Evolutionary conservation across 805 yeast species (phyloP).

Genomic region (Candida parachauliodes): DNA sequence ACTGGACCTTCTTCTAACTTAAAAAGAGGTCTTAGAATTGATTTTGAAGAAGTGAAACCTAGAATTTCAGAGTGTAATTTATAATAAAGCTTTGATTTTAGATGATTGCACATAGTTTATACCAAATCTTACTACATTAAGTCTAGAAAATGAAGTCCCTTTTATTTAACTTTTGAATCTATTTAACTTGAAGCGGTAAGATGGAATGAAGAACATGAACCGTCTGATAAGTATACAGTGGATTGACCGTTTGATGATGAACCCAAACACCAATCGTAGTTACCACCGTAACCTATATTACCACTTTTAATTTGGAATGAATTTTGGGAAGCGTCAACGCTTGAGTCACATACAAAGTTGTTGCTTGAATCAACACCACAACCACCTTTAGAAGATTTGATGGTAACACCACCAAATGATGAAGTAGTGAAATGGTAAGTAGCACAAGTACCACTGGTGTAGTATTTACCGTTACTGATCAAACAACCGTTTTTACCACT

Average conservation of each 20-base stretch:
- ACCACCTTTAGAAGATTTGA: slow-evolving; percentile 68
- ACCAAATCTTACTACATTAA: no score
- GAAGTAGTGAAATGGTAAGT: slow-evolving; percentile 56
- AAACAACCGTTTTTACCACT: slow-evolving; percentile 65
- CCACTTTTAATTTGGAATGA: slow-evolving; percentile 55
- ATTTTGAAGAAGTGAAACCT: no score
- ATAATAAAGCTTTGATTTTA: no score
- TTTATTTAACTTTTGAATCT: neutral
- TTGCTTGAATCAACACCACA: slow-evolving; percentile 48
- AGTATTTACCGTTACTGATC: slow-evolving; percentile 86
- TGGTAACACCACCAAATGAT: slow-evolving; percentile 67
- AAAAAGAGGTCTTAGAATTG: no score
- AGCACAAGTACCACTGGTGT: slow-evolving; percentile 80
- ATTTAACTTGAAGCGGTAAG: neutral
- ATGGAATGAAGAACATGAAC: slow-evolving; percentile 11
- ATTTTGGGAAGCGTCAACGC: slow-evolving; percentile 14
- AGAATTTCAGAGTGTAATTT: no score
- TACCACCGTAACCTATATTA: slow-evolving; percentile 59
- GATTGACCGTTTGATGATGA: slow-evolving; percentile 38
- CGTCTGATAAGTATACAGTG: slow-evolving; percentile 43
- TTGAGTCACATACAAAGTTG: slow-evolving; percentile 19
- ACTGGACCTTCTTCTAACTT: no score
- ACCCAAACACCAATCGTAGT: slow-evolving; percentile 55
- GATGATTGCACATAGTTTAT: no score
- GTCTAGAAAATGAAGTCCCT: no score